Evolutionary conservation across 1,284 basidiomycete species (phyloP).

Genomic region (Pascua sp.): DNA sequence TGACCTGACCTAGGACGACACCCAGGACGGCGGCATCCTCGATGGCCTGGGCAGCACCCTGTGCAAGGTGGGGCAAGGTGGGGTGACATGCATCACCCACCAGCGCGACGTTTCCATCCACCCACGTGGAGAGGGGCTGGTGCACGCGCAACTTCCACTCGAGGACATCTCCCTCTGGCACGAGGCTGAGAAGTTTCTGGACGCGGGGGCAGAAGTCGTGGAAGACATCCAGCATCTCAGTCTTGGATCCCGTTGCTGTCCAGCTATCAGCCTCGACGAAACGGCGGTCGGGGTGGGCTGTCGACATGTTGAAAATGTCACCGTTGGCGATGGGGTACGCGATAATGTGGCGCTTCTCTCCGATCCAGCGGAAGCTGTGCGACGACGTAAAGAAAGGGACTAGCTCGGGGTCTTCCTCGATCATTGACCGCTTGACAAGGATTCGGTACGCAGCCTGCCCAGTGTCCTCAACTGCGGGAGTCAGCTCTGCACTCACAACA

Average conservation of each 20-base stretch:
- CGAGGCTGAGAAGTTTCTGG: constrained; percentile 39
- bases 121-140: constrained; percentile 38
- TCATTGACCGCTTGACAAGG: constrained; percentile 31
- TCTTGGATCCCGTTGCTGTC: constrained; percentile 43
- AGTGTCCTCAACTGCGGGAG: constrained; percentile 35
- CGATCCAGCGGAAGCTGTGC: constrained; percentile 45
- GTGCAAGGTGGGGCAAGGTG: constrained; percentile 39
- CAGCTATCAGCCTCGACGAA: constrained; percentile 38
- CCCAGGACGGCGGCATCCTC: constrained; percentile 45
- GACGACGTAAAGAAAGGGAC: constrained; percentile 36
- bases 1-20: constrained; percentile 38
- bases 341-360: constrained; percentile 44
- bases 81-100: constrained; percentile 41
- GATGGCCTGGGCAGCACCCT: constrained; percentile 48
- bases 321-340: constrained; percentile 45
- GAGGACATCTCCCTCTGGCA: constrained; percentile 40
- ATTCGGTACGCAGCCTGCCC: constrained; percentile 50
- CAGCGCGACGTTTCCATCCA: constrained; percentile 31
- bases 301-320: constrained; percentile 44
- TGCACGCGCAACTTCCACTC: constrained; percentile 48
- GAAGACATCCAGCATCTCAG: constrained; percentile 40
- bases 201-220: constrained; percentile 40
- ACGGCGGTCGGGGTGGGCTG: constrained; percentile 43
- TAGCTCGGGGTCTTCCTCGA: constrained; percentile 42
- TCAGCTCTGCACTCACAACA: not conserved